These are phyloP conservation scores for Boletus eberwhitei DNA, from an alignment of 768 basidiomycete genomes.

Conservation along the genomic window DNA sequence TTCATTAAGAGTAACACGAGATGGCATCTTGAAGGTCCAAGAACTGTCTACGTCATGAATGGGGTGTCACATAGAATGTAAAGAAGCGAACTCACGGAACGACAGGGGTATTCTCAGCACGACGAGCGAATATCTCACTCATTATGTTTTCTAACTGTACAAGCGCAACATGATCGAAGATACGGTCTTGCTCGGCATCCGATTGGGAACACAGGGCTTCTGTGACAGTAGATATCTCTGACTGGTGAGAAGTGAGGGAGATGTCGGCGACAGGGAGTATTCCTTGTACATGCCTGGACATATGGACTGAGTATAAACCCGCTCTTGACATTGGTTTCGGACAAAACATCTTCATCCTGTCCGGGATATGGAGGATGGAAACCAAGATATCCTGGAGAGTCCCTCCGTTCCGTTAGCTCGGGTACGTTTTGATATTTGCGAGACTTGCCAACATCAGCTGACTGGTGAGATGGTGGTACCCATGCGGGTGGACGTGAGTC, in stretches of 20 bases:
- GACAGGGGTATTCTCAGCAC: slow-evolving; percentile 50
- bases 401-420: background rate
- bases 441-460: slow-evolving; percentile 65
- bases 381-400: slow-evolving; percentile 60
- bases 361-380: slow-evolving; percentile 73
- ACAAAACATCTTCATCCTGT: slow-evolving; percentile 73
- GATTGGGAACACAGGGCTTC: slow-evolving; percentile 14
- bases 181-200: slow-evolving; percentile 36
- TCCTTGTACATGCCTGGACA: slow-evolving; percentile 49
- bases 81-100: slow-evolving; percentile 54
- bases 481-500: slow-evolving; percentile 68
- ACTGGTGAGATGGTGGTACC: slow-evolving; percentile 63
- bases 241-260: slow-evolving; percentile 12
- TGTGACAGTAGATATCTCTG: slow-evolving; percentile 18
- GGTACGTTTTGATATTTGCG: background rate
- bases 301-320: slow-evolving; percentile 55
- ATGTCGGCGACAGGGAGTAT: background rate
- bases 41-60: slow-evolving; percentile 29
- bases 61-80: background rate
- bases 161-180: slow-evolving; percentile 52
- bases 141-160: slow-evolving; percentile 68
- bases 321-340: slow-evolving; percentile 59
- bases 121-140: slow-evolving; percentile 68
- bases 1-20: slow-evolving; percentile 79
- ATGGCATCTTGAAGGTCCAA: slow-evolving; percentile 74